These are phyloP conservation scores for Phytopythium helicoides DNA, from an alignment of 352 stramenopile genomes.

Conservation along the genomic window DNA sequence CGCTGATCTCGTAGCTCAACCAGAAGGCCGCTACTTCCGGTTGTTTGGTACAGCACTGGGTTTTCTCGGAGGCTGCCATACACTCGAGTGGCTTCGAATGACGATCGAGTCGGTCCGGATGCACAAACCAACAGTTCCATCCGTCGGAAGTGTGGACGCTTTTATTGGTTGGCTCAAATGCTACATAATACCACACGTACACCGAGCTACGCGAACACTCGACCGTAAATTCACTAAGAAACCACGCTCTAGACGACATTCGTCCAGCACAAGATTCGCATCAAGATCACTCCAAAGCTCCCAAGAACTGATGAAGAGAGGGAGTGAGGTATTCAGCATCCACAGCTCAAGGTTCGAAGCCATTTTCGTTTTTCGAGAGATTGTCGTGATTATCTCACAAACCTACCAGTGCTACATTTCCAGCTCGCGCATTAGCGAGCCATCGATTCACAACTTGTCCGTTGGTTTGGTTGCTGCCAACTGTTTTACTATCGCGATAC, in stretches of 20 bases:
- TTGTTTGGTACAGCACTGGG: conserved; percentile 18
- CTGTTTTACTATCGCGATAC: conserved; percentile 18
- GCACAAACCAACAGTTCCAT: conserved; percentile 3
- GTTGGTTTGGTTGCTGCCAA: conserved; percentile 37
- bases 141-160: too few species aligned
- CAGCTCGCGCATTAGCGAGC: conserved; percentile 32
- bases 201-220: too few species aligned
- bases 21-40: conserved; percentile 18
- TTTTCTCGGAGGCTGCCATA: conserved; percentile 15
- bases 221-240: neutral
- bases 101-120: conserved; percentile 11
- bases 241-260: too few species aligned
- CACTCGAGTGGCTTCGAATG: conserved; percentile 11
- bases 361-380: conserved; percentile 28
- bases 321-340: conserved; percentile 19
- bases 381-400: conserved; percentile 41
- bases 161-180: too few species aligned
- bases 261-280: too few species aligned
- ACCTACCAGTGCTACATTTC: conserved; percentile 36
- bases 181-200: too few species aligned
- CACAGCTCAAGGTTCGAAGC: conserved; percentile 28
- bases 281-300: too few species aligned
- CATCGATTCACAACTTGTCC: conserved; percentile 49
- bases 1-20: conserved; percentile 26
- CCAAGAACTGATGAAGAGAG: too few species aligned